Percentiles rank a stretch among this genome's conserved stretches.
These are phyloP conservation scores for Fennellomyces sp. DNA, from an alignment of 371 early-diverging fungal genomes.

Conservation along the genomic window DNA sequence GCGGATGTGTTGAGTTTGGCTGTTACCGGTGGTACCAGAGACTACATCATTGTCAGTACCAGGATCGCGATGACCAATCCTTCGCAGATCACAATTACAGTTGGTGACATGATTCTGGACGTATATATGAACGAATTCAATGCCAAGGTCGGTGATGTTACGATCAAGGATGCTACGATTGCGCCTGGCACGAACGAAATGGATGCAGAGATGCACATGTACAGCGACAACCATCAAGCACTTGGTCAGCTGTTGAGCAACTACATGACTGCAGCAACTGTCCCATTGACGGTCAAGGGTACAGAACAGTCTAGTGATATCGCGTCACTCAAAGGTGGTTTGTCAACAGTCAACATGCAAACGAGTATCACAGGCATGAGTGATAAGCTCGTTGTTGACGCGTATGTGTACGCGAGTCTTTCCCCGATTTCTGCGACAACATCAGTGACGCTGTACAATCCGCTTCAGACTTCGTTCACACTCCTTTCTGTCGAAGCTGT, in stretches of 20 bases:
- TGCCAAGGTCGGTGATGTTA: slow-evolving; percentile 38
- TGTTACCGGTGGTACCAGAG: slow-evolving; percentile 44
- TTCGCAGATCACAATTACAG: slow-evolving; percentile 53
- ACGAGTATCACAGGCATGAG: slow-evolving; percentile 51
- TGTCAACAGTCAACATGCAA: slow-evolving; percentile 46
- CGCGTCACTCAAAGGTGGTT: slow-evolving; percentile 44
- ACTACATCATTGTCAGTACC: slow-evolving; percentile 5
- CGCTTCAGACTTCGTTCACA: slow-evolving; percentile 37
- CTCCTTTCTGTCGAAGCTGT: slow-evolving; percentile 30
- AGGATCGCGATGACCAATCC: slow-evolving; percentile 31
- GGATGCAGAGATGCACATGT: slow-evolving; percentile 43
- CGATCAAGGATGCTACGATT: slow-evolving; percentile 40
- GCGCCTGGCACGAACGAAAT: slow-evolving; percentile 51
- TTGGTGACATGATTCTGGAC: slow-evolving; percentile 53
- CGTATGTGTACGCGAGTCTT: slow-evolving; percentile 31
- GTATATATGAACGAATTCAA: slow-evolving; percentile 36
- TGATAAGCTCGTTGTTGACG: slow-evolving; percentile 34
- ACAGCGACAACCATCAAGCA: slow-evolving; percentile 23
- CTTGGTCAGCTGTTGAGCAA: slow-evolving; percentile 28
- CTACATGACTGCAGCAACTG: slow-evolving; percentile 42
- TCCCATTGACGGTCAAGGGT: slow-evolving; percentile 52
- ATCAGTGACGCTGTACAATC: slow-evolving; percentile 39
- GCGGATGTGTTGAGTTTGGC: slow-evolving; percentile 38
- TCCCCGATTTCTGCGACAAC: slow-evolving; percentile 16
- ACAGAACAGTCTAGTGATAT: slow-evolving; percentile 37